A percentile compares a stretch with the other conserved stretches of the same genome.
These are phyloP conservation scores for Ganoderma lucidum DNA, from an alignment of 1,284 basidiomycete species.

Conservation along the genomic window DNA sequence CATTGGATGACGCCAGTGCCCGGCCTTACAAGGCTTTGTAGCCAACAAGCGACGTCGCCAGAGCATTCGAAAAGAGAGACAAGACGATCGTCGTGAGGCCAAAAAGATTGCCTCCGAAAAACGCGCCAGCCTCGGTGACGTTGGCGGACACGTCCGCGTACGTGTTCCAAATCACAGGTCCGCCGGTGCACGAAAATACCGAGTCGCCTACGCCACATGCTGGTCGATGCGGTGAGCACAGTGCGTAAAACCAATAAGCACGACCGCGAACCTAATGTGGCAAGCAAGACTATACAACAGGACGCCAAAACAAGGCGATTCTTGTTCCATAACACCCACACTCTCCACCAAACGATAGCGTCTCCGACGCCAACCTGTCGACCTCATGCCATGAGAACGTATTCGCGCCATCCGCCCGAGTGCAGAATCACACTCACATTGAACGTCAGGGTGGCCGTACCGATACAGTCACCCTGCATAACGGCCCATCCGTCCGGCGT, in stretches of 20 bases:
- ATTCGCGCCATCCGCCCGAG: not conserved
- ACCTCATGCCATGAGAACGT: not conserved
- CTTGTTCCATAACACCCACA: slow-evolving; percentile 3
- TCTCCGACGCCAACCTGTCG: not conserved
- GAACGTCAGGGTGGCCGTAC: not conserved
- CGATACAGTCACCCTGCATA: not conserved
- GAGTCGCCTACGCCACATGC: not conserved
- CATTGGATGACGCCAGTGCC: too few species aligned
- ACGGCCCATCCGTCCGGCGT: not conserved
- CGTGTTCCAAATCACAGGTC: not conserved
- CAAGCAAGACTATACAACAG: not conserved
- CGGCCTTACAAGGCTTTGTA: not conserved
- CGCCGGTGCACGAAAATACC: not conserved
- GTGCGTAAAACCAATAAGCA: not conserved
- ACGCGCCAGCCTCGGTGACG: too few species aligned
- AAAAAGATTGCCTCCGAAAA: too few species aligned
- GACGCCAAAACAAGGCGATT: not conserved
- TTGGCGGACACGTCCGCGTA: not conserved
- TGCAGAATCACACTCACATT: not conserved
- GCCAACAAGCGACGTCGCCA: too few species aligned
- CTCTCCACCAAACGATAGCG: slow-evolving; percentile 7
- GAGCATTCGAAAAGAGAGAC: too few species aligned
- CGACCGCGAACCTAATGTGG: not conserved
- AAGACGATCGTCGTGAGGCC: too few species aligned
- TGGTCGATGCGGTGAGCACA: not conserved